phyloP scores from a whole-genome alignment of 805 yeast genomes.

The Wickerhamomyces mucosus region DNA sequence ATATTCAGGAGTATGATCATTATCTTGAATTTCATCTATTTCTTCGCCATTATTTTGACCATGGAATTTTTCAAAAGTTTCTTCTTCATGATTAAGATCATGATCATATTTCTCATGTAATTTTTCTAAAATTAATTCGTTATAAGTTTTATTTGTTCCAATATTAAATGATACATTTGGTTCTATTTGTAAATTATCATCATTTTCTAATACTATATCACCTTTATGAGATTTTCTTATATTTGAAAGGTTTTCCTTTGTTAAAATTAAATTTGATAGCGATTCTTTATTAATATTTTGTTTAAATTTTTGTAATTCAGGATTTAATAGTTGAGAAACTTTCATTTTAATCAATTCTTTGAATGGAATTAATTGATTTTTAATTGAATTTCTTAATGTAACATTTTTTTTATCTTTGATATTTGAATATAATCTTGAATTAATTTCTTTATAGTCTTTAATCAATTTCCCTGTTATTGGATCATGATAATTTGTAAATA shows the following conservation, averaged over 20 bases:
- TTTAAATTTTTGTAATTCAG: constrained; percentile 62
- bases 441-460: constrained; percentile 48
- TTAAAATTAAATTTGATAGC: constrained; percentile 58
- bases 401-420: constrained; percentile 46
- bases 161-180: too few species aligned
- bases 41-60: constrained; percentile 2
- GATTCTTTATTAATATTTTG: constrained; percentile 63
- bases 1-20: constrained; percentile 14
- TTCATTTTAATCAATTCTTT: constrained; percentile 52
- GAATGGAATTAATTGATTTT: constrained; percentile 43
- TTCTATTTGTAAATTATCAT: too few species aligned
- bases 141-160: too few species aligned
- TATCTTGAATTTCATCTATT: constrained; percentile 7
- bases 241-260: constrained; percentile 48
- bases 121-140: too few species aligned
- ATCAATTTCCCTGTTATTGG: constrained; percentile 14
- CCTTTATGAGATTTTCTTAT: constrained; percentile 82
- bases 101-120: not conserved
- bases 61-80: constrained; percentile 30
- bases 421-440: constrained; percentile 58
- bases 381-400: constrained; percentile 47
- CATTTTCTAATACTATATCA: constrained; percentile 65
- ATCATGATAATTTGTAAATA: constrained; percentile 30
- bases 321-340: constrained; percentile 70
- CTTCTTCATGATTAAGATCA: constrained; percentile 15